phyloP scores from a whole-genome alignment of 805 yeast genomes.

The Pachysolen tannophilus region DNA sequence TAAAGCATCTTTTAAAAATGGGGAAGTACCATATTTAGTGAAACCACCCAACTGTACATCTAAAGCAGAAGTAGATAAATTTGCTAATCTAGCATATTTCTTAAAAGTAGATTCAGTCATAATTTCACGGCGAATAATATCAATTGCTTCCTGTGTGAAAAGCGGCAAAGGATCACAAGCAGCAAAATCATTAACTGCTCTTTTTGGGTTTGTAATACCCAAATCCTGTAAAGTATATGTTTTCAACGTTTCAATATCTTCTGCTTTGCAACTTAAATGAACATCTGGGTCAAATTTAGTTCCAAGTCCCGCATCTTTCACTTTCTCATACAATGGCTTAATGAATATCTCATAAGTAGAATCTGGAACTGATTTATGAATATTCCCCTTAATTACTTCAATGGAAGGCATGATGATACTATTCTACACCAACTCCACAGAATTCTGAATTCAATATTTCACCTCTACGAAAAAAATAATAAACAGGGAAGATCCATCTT shows the following conservation, averaged over 20 bases:
- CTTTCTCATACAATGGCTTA: conserved; percentile 4
- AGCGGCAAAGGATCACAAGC: conserved; percentile 53
- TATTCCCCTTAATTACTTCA: conserved; percentile 7
- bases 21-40: conserved; percentile 18
- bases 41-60: conserved; percentile 29
- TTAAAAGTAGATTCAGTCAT: conserved; percentile 33
- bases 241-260: conserved; percentile 18
- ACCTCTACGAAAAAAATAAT: too few species aligned
- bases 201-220: conserved; percentile 25
- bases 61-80: conserved; percentile 17
- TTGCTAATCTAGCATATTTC: conserved; percentile 32
- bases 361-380: conserved; percentile 4
- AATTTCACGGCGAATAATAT: conserved; percentile 45
- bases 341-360: conserved; percentile 3
- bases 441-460: too few species aligned
- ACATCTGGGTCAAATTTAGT: conserved; percentile 24
- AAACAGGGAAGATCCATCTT: too few species aligned
- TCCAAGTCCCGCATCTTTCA: conserved; percentile 3
- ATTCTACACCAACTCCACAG: too few species aligned
- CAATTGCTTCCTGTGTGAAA: conserved; percentile 49
- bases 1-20: conserved; percentile 31
- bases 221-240: conserved; percentile 27
- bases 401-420: conserved; percentile 4
- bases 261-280: conserved; percentile 25
- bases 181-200: conserved; percentile 28